phyloP scores from a whole-genome alignment of 257 asterid genomes.

The Agastache rugosa region DNA sequence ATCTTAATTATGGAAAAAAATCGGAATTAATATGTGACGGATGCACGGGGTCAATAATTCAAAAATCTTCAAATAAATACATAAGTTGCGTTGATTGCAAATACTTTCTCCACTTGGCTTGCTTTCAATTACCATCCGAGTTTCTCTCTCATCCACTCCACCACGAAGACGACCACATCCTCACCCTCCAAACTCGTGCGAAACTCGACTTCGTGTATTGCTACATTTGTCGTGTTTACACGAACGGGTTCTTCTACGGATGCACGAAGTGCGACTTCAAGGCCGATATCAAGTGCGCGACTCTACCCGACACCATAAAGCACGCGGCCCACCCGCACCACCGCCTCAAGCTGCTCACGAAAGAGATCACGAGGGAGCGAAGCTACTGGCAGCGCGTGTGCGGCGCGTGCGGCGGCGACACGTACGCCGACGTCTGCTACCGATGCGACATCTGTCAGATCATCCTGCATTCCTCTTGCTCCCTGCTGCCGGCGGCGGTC shows the following conservation, averaged over 20 bases:
- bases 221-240: not conserved
- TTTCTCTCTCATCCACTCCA: not conserved
- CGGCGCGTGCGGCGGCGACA: not conserved
- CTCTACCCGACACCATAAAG: conserved; percentile 1
- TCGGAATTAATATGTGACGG: not conserved
- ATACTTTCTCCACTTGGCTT: not conserved
- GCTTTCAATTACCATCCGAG: not conserved
- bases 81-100: not conserved
- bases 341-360: not conserved
- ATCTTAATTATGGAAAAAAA: not conserved
- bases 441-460: not conserved
- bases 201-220: not conserved
- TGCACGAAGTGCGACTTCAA: not conserved
- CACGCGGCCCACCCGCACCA: conserved; percentile 11
- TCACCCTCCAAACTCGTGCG: not conserved
- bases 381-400: not conserved
- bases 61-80: not conserved
- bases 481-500: not conserved
- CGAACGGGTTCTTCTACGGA: not conserved
- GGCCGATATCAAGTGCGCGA: conserved; percentile 21
- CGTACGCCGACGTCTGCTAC: not conserved
- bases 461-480: not conserved
- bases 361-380: not conserved
- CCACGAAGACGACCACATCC: not conserved
- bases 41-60: not conserved